Evolutionary conservation across 2,329 filamentous ascomycete genomes (phyloP).

Genomic region (Dactylellina sp.): DNA sequence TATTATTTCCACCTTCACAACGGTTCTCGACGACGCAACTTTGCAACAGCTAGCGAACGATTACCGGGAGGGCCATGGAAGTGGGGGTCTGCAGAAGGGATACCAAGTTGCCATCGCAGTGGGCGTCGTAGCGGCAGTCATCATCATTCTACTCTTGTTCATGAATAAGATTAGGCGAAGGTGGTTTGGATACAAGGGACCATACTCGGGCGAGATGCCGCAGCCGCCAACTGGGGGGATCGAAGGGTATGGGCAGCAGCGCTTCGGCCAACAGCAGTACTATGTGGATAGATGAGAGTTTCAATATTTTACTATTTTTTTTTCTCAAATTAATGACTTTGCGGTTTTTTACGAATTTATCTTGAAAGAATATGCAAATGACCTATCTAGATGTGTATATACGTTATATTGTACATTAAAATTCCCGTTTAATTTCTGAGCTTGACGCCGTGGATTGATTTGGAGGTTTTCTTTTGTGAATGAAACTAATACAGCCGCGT

Average conservation of each 20-base stretch:
- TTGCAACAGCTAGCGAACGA: constrained; percentile 12
- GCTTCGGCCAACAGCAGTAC: constrained; percentile 10
- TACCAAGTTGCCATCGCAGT: constrained; percentile 36
- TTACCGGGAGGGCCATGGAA: neutral
- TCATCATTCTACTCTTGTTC: constrained; percentile 32
- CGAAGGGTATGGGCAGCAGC: constrained; percentile 20
- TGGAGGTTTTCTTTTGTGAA: too few species aligned
- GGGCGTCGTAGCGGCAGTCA: constrained; percentile 31
- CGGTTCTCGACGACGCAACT: constrained; percentile 20
- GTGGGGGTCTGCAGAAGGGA: constrained; percentile 29
- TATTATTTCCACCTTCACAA: constrained; percentile 33
- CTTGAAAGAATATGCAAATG: neutral
- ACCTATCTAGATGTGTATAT: too few species aligned
- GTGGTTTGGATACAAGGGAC: constrained; percentile 42
- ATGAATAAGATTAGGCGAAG: constrained; percentile 40
- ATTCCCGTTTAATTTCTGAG: too few species aligned
- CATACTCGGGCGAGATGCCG: neutral
- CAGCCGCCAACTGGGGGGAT: constrained; percentile 34
- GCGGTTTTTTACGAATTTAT: neutral
- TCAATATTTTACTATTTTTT: too few species aligned
- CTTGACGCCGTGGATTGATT: too few species aligned
- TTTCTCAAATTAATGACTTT: too few species aligned
- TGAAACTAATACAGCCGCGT: too few species aligned
- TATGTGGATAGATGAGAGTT: too few species aligned
- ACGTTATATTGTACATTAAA: too few species aligned